Base-by-base conservation (phyloP, 225 moss, liverwort and hornwort genomes). In the Rhytidiadelphus loreus region DNA sequence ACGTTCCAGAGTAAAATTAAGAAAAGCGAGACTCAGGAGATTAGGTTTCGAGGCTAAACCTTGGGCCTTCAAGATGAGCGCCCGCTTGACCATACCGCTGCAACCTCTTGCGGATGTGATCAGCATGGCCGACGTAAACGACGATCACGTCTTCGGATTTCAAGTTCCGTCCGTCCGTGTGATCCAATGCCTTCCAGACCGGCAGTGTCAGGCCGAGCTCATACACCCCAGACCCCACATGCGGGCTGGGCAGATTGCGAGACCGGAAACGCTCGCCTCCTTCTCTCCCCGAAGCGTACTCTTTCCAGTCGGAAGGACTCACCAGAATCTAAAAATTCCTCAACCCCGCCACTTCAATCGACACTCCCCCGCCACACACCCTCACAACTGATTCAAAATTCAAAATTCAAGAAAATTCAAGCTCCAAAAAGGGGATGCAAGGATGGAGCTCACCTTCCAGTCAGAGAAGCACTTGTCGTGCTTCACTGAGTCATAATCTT, bases 1-100 rank as follows among this genome's bases (percentile, higher is more conserved):
- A 29, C 8, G 29, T 7, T 48, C 16, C 9, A 78, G 14, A 66
- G 55, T 8, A 35, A n/a, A n/a, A 53, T 30, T n/a, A 63, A 13
- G 63, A 56, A 39, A 83, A 84, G 52, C 48, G 52, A 62, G 56
- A 46, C 12, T 68, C 33, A 13, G 9, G 33, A 60, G 46, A 83
- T 86, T 80, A 86, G 79, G 81, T 57, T 53, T 77, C 20, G 63
- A 79, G 8, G 32, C 62, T 88, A 25, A 72, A 89, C 92, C 95
- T 89, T 64, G 85, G 58, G 43, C 92, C 95, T 91, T 97, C 98
- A 81, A 99, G 93, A 85, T 97, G 94, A 57, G 96, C 95, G 41
- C 98, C 96, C 13, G 95, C 95, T 92, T 97, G 97, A 9, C 97
- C 96, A 80, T 97, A 99, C 17, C 94, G 95, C 87, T 96, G 95